Evolutionary conservation across 192 early-diverging fungal genomes (phyloP), one percentile per base, ranked within the genome.

Genomic region (Coemansia sp.): DNA sequence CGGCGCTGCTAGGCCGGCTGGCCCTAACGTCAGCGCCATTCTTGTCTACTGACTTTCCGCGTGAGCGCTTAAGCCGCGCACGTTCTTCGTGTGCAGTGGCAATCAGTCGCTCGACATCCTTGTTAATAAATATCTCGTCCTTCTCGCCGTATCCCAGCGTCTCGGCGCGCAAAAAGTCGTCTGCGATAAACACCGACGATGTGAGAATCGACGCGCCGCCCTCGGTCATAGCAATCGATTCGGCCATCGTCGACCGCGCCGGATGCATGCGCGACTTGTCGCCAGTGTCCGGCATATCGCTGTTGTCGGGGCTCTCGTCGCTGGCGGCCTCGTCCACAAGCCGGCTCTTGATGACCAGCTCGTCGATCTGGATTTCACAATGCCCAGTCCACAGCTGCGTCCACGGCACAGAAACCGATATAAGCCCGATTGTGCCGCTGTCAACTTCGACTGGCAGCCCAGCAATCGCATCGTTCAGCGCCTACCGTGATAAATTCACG

Each of bases 121-220:
- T 78, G 53, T 64, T 78, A 14, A 78, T 62, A 41, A 70, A 71
- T 14, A 66, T 19, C 14, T 78, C 81, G 48, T 83, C 85, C 30
- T 87, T 87, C 27, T 82, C 75, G 43, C 84, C 85, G 21, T 79
- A 79, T 17, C 79, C 68, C 35, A 84, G 61, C 21, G 75, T 79
- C 45, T 84, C 84, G 17, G 82, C 76, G 32, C 82, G 80, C 32
- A 95, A 55, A 77, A 95, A 95, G 65, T 91, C 91, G 39, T 84
- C 90, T 8, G 93, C 93, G 51, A 95, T 87, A 57, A 87, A 87
- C 14, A 93, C 72, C 3, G 93, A 92, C 8, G 92, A 87, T 2
- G 88, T 52, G n/a, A 78, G 84, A 41, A 93, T 62, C 39, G 88
- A 81, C 17, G 79, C 83, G 2, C 82, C 73, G 39, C 85, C 84